Evolutionary conservation across 495 filamentous ascomycete genomes (phyloP).

Genomic region (Xylaria venustula): DNA sequence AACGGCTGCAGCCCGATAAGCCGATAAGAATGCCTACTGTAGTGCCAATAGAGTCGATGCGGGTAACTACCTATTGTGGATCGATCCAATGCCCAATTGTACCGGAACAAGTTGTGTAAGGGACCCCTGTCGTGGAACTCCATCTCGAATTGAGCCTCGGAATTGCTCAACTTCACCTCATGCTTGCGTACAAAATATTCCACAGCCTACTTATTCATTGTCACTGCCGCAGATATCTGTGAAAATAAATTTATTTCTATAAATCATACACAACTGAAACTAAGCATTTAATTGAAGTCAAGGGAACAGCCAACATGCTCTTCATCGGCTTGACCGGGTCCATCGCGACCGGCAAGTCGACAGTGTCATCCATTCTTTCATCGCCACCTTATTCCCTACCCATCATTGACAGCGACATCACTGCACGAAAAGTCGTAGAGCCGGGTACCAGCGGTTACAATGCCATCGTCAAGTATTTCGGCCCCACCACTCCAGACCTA

Average conservation of each 20-base stretch:
- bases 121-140: conserved; percentile 7
- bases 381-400: conserved; percentile 79
- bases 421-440: conserved; percentile 88
- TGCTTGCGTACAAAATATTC: background rate
- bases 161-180: conserved; percentile 4
- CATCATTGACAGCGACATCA: conserved; percentile 90
- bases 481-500: conserved; percentile 76
- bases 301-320: conserved; percentile 61
- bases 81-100: too few species aligned
- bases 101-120: too few species aligned
- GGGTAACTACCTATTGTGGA: too few species aligned
- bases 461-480: conserved; percentile 76
- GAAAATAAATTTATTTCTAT: background rate
- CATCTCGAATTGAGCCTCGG: conserved; percentile 12
- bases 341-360: conserved; percentile 97
- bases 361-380: conserved; percentile 80
- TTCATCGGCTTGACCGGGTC: conserved; percentile 95
- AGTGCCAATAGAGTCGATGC: background rate
- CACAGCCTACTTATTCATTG: background rate
- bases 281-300: background rate
- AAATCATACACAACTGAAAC: background rate
- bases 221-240: background rate
- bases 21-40: background rate
- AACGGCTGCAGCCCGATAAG: conserved; percentile 9
- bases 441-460: conserved; percentile 82